Percentiles rank a stretch among this genome's conserved stretches.
Conservation (phyloP, 108 stramenopile genomes). For the Nitzschia sp. region DNA sequence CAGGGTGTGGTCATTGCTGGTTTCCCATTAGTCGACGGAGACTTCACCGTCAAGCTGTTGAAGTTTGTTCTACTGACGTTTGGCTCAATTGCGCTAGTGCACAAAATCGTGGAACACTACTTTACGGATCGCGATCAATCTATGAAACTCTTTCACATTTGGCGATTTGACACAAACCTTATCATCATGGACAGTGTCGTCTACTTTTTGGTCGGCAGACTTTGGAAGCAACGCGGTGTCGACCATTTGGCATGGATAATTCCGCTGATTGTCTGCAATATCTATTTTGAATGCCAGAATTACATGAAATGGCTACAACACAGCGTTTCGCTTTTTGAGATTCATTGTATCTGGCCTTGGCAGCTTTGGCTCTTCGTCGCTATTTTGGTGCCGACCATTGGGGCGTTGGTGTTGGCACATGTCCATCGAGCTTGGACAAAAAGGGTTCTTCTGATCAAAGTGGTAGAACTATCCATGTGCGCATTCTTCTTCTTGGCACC, state of each 20-base stretch:
- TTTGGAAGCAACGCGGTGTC: conserved; percentile 51
- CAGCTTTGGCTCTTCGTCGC: conserved; percentile 62
- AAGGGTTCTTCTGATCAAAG: conserved; percentile 34
- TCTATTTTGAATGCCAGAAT: conserved; percentile 55
- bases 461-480: conserved; percentile 29
- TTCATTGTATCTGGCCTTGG: conserved; percentile 74
- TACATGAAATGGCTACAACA: conserved; percentile 63
- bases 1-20: conserved; percentile 2
- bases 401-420: conserved; percentile 38
- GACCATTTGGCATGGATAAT: conserved; percentile 60
- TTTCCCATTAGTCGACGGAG: conserved; percentile 27
- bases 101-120: conserved; percentile 36
- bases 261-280: conserved; percentile 28
- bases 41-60: conserved; percentile 47
- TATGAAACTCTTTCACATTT: conserved; percentile 48
- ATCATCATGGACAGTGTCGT: conserved; percentile 59
- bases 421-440: conserved; percentile 33
- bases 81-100: conserved; percentile 43
- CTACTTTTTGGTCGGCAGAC: conserved; percentile 69
- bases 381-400: conserved; percentile 38
- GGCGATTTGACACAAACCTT: conserved; percentile 52
- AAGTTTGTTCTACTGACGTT: conserved; percentile 53
- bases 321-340: conserved; percentile 66
- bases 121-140: conserved; percentile 43
- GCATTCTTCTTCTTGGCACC: conserved; percentile 48